Evolutionary conservation across 129 eudicot species (phyloP).

Genomic region (Daucus carota): DH1_v3.0 NC_030386.2:3516501-3517000

Average conservation of each 20-base stretch:
- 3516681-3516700: slow-evolving; percentile 68
- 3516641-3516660: slow-evolving; percentile 59
- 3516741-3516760: slow-evolving; percentile 19
- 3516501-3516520: not conserved
- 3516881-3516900: slow-evolving; percentile 81
- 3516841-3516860: slow-evolving; percentile 52
- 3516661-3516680: slow-evolving; percentile 75
- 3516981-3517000: slow-evolving; percentile 55
- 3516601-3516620: slow-evolving; percentile 96
- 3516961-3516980: slow-evolving; percentile 72
- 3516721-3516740: slow-evolving; percentile 13
- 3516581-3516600: slow-evolving; percentile 58
- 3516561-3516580: slow-evolving; percentile 53
- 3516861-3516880: slow-evolving; percentile 77
- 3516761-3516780: slow-evolving; percentile 18
- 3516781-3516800: slow-evolving; percentile 30
- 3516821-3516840: slow-evolving; percentile 74
- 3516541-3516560: not conserved
- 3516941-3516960: slow-evolving; percentile 61
- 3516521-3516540: not conserved
- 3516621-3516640: slow-evolving; percentile 73
- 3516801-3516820: slow-evolving; percentile 91
- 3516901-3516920: slow-evolving; percentile 67
- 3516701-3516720: slow-evolving; percentile 54
- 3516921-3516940: slow-evolving; percentile 68